Evolutionary conservation across 2,329 filamentous ascomycete genomes (phyloP).

Genomic region (Epichloe gansuensis): DNA sequence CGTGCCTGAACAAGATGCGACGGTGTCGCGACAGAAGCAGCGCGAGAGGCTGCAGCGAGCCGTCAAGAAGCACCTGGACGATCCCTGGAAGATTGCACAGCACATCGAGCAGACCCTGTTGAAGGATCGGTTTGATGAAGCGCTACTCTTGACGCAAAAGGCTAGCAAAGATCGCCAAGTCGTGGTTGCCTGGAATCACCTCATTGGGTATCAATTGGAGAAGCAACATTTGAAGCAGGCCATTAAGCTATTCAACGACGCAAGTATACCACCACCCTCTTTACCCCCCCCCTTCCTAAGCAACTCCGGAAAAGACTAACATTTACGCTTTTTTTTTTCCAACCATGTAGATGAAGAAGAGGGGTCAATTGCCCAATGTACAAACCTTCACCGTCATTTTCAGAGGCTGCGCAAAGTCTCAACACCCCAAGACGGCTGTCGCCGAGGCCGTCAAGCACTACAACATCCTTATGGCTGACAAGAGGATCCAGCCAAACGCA

Average conservation of each 20-base stretch:
- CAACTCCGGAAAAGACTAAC: background rate
- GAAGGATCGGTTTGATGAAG: conserved; percentile 50
- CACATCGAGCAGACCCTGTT: conserved; percentile 50
- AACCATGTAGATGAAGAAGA: conserved; percentile 74
- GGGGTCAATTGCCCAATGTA: conserved; percentile 64
- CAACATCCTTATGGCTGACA: conserved; percentile 54
- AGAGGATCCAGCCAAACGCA: conserved; percentile 55
- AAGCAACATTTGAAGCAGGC: conserved; percentile 48
- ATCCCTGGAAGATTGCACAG: conserved; percentile 60
- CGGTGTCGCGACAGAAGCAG: conserved; percentile 9
- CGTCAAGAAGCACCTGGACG: conserved; percentile 46
- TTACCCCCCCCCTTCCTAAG: background rate
- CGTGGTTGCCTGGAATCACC: conserved; percentile 75
- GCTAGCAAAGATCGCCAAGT: conserved; percentile 54
- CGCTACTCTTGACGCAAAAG: conserved; percentile 51
- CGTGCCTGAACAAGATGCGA: conserved; percentile 6
- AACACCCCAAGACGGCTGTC: conserved; percentile 46
- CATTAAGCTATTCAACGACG: conserved; percentile 80
- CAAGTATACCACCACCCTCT: conserved; percentile 22
- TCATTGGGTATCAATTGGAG: conserved; percentile 60
- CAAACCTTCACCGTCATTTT: conserved; percentile 79
- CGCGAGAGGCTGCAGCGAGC: conserved; percentile 21
- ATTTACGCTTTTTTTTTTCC: background rate
- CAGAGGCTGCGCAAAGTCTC: conserved; percentile 52
- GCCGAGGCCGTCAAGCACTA: conserved; percentile 63